Evolutionary conservation across 371 early-diverging fungal genomes (phyloP), one percentile per base, ranked within the genome.

Genomic region (Mortierella sp.): DNA sequence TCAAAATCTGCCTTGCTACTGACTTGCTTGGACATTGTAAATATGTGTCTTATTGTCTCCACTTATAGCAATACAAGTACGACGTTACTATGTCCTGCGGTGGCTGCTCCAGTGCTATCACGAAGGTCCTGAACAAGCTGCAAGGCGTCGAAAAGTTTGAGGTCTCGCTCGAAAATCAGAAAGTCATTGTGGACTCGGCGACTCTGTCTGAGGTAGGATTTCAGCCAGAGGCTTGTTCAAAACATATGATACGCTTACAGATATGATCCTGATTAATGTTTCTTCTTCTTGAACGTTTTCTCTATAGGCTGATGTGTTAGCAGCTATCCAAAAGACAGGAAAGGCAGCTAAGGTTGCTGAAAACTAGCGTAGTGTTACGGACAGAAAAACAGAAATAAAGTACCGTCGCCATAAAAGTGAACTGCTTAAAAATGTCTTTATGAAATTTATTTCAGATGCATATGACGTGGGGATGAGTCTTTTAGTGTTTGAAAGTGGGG

Each of bases 21-120:
- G 8, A 50, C 31, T 23, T 28, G 5, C 23, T 21, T n/a, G n/a
- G n/a, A n/a, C n/a, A n/a, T n/a, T n/a, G n/a, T n/a, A n/a, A n/a
- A n/a, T n/a, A n/a, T n/a, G n/a, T n/a, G n/a, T n/a, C n/a, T n/a
- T n/a, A n/a, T n/a, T n/a, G n/a, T n/a, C n/a, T n/a, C n/a, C 9
- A 26, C 39, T 4, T 28, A 30, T 42, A 70, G 63, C 26, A 61
- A 52, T 91, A 90, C 86, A 87, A 79, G 44, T 94, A 86, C 85
- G 89, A 88, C 43, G 95, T 95, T 63, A 88, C 72, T 70, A 95
- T 95, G 94, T 78, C 89, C 76, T 94, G 95, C 85, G 68, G 82
- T 49, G 95, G 95, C 27, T 95, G 95, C 83, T 85, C 86, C 24
- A 85, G 86, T 54, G 94, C 94, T 42, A 93, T 93, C 31, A 83